phyloP scores from a whole-genome alignment of 768 basidiomycete species.

The Amanita pallidorosea region DNA sequence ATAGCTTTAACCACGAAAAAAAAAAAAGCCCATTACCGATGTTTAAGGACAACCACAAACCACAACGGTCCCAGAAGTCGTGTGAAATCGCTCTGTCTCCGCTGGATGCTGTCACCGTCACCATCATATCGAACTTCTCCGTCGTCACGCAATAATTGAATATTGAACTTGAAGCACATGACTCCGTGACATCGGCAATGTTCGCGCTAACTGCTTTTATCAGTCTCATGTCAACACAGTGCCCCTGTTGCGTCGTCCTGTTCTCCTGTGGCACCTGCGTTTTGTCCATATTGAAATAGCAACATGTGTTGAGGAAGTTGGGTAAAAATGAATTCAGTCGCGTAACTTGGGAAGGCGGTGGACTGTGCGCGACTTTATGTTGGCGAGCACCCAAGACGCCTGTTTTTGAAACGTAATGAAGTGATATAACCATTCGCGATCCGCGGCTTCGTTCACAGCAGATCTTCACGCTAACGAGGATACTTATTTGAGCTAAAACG shows the following conservation, averaged over 20 bases:
- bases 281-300: background rate
- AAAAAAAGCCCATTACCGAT: too few relatives aligned
- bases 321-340: background rate
- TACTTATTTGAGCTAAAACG: background rate
- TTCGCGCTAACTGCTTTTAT: background rate
- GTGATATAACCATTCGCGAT: background rate
- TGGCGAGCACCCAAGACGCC: too few relatives aligned
- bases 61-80: background rate
- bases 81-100: background rate
- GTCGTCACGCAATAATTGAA: background rate
- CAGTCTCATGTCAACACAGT: background rate
- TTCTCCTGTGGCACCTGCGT: background rate
- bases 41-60: background rate
- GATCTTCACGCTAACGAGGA: background rate
- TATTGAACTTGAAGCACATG: too few relatives aligned
- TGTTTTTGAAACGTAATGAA: background rate
- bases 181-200: background rate
- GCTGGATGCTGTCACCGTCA: background rate
- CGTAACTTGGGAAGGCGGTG: background rate
- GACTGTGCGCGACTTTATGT: background rate
- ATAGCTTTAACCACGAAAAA: too few relatives aligned
- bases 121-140: too few relatives aligned
- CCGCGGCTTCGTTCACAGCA: constrained; percentile 6
- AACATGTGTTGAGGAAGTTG: background rate
- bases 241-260: too few relatives aligned